Evolutionary conservation across 2,329 filamentous ascomycete species (phyloP), one percentile per base, ranked within the genome.

Genomic region (Eutypa lata): DNA sequence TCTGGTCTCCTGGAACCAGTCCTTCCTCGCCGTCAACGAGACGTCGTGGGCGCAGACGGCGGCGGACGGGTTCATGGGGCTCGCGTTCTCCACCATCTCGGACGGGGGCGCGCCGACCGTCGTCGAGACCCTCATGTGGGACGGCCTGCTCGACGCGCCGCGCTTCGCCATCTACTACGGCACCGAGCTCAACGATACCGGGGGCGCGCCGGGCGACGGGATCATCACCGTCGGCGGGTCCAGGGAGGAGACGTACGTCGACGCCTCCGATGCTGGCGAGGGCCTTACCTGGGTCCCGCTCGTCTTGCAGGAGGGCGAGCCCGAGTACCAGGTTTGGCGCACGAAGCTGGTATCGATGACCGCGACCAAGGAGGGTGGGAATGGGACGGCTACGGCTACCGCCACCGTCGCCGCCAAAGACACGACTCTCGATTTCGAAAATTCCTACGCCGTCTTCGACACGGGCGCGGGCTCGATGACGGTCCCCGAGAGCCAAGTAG

Each of bases 1-100:
- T 2, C 51, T 55, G 3, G 1, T 55, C 0, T 56, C 54, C 1
- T 73, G 67, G 65, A 54, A 56, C 3, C 61, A 65, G 28, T 51
- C 57, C 13, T 71, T 71, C 49, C 58, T 73, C 7, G 58, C 62
- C 11, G 66, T 63, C 22, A 65, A 65, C 52, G 51, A 63, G 49
- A 66, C 56, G 47, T 59, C 50, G 21, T 72, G 68, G 69, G 51
- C 52, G 0, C 46, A 59, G 7, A 58, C 66, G 7, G 55, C 70
- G 0, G 65, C 61, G 3, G 65, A 71, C 44, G 70, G 71, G 21
- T 71, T 73, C 55, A 50, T 73, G 31, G 70, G 71, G 0, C 57
- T 72, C 3, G 64, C 62, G 2, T 73, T 72, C 28, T 54, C 57
- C 16, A 64, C 62, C 21, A 71, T 71, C 44, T 46, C 62, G 8